Percentiles rank a stretch among this genome's conserved stretches.
Conservation (phyloP, 768 basidiomycete species). For the Lactarius psammicola region DNA sequence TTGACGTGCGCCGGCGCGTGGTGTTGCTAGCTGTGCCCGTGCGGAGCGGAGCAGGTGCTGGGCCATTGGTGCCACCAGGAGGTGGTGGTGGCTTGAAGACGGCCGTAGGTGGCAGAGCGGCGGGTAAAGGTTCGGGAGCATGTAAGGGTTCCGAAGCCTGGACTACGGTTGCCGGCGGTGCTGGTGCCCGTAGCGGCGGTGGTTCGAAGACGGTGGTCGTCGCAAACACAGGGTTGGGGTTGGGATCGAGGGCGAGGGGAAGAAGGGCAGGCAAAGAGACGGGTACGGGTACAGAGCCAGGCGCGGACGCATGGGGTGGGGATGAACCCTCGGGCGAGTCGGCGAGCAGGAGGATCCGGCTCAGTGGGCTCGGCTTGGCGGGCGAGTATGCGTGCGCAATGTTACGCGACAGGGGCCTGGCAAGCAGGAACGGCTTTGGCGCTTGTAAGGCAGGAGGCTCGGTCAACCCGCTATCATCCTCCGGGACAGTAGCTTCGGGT, state of each 20-base stretch:
- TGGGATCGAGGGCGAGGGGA: background rate
- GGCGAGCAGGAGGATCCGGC: constrained; percentile 70
- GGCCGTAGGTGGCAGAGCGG: background rate
- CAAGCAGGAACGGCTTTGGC: constrained; percentile 61
- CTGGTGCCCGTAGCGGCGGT: background rate
- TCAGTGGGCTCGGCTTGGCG: constrained; percentile 74
- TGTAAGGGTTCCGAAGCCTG: background rate
- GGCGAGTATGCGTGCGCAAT: constrained; percentile 85
- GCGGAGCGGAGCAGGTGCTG: constrained; percentile 19
- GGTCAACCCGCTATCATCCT: background rate
- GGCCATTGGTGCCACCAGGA: background rate
- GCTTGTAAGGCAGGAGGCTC: constrained; percentile 33
- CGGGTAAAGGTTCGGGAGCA: constrained; percentile 24
- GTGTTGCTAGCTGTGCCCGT: constrained; percentile 21
- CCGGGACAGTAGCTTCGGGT: constrained; percentile 17
- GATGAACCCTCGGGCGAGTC: constrained; percentile 52
- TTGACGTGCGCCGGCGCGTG: constrained; percentile 33
- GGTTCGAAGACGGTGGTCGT: constrained; percentile 4
- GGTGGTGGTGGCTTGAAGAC: constrained; percentile 14
- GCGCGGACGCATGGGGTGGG: constrained; percentile 27
- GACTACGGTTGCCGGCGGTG: background rate
- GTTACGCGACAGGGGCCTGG: constrained; percentile 64
- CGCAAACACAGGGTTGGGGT: background rate
- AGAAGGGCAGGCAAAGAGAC: constrained; percentile 26
- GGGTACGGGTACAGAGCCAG: constrained; percentile 29